Conservation (phyloP, 768 basidiomycete genomes). For the Suillus hirtellus region DNA sequence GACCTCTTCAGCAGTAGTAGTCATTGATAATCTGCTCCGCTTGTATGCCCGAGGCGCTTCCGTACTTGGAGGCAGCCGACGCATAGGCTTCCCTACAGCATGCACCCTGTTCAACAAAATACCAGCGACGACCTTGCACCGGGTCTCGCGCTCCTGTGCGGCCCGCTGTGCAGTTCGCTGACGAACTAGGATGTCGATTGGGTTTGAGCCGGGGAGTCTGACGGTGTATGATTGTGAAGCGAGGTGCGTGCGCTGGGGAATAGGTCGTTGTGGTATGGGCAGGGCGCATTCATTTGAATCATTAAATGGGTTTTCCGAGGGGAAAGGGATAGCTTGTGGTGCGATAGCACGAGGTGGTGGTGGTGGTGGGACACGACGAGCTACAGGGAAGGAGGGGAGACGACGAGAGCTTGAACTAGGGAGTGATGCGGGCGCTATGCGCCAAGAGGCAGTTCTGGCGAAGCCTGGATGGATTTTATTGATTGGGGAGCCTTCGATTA, state of each 20-base stretch:
- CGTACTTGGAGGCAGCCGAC: slow-evolving; percentile 36
- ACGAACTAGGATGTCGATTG: slow-evolving; percentile 29
- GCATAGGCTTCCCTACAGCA: slow-evolving; percentile 52
- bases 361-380: slow-evolving; percentile 16
- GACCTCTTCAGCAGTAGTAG: slow-evolving; percentile 46
- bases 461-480: slow-evolving; percentile 26
- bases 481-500: slow-evolving; percentile 16
- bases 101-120: slow-evolving; percentile 56
- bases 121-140: slow-evolving; percentile 56
- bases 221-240: slow-evolving; percentile 29
- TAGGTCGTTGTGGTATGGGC: slow-evolving; percentile 12
- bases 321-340: slow-evolving; percentile 22
- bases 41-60: slow-evolving; percentile 43
- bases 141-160: slow-evolving; percentile 40
- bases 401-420: slow-evolving; percentile 18
- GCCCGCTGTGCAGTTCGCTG: slow-evolving; percentile 32
- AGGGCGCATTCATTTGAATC: slow-evolving; percentile 23
- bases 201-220: slow-evolving; percentile 24
- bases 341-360: slow-evolving; percentile 17
- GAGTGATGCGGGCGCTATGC: slow-evolving; percentile 19
- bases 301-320: slow-evolving; percentile 28
- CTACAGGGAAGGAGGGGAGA: slow-evolving; percentile 18
- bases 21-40: slow-evolving; percentile 53
- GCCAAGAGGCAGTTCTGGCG: slow-evolving; percentile 26
- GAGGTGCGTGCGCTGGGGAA: slow-evolving; percentile 29